Evolutionary conservation across 2,329 filamentous ascomycete species (phyloP).

Genomic region (Alternaria rosae): DNA sequence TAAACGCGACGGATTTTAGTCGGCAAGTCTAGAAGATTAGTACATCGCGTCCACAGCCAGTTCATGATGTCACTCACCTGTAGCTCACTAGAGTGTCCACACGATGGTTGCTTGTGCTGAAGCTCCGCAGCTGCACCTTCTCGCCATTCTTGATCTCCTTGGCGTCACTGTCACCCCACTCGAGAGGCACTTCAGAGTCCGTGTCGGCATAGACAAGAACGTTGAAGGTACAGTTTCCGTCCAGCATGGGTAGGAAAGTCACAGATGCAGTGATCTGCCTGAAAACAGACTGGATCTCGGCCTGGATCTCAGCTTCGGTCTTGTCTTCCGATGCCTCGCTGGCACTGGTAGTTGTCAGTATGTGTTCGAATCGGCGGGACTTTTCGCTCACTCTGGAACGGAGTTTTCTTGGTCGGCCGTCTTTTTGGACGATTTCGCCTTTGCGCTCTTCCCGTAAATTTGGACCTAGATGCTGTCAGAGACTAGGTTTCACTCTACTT

Average conservation of each 20-base stretch:
- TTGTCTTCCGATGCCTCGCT: conserved; percentile 66
- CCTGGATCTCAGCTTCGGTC: conserved; percentile 91
- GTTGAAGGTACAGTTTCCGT: conserved; percentile 97
- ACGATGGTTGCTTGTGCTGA: conserved; percentile 92
- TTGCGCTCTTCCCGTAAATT: conserved; percentile 62
- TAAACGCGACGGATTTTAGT: conserved; percentile 14
- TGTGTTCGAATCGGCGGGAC: background rate
- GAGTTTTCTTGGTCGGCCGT: conserved; percentile 75
- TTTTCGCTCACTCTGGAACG: conserved; percentile 58
- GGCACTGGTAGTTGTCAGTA: conserved; percentile 34
- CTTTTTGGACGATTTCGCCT: conserved; percentile 59
- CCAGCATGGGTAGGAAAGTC: conserved; percentile 92
- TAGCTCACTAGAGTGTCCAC: conserved; percentile 98
- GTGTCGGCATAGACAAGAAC: conserved; percentile 97
- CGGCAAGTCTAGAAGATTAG: conserved; percentile 34
- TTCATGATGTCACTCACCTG: conserved; percentile 53
- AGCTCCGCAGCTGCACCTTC: conserved; percentile 92
- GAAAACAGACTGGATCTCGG: conserved; percentile 96
- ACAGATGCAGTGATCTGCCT: conserved; percentile 97
- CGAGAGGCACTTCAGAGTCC: conserved; percentile 93
- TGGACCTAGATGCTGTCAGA: conserved; percentile 58
- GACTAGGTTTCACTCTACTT: conserved; percentile 40
- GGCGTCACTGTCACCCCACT: conserved; percentile 98
- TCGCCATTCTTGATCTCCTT: conserved; percentile 96
- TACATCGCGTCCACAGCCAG: background rate